These are phyloP conservation scores for Musa itinerans DNA, from an alignment of 176 grass and related monocot genomes.

Conservation along the genomic window DNA sequence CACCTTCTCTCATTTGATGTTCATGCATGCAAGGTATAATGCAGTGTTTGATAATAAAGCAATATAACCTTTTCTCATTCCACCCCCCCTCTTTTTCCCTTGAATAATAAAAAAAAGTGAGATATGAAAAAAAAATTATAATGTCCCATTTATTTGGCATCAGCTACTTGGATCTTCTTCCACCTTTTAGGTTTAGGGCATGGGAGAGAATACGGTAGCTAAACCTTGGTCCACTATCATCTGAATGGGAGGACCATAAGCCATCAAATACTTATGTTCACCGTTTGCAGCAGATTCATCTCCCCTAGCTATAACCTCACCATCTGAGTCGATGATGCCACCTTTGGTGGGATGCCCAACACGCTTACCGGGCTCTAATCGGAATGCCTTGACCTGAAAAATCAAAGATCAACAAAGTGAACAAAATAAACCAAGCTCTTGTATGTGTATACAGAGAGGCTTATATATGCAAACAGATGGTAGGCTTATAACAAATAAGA, in stretches of 20 bases:
- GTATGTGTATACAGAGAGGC: no score
- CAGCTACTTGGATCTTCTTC: no score
- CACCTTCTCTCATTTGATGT: no score
- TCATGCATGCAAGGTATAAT: no score
- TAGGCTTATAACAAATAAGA: no score
- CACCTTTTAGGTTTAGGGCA: background rate
- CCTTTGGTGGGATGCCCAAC: slow-evolving; percentile 44
- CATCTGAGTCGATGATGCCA: slow-evolving; percentile 82
- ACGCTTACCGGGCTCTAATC: slow-evolving; percentile 58
- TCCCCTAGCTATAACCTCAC: slow-evolving; percentile 72
- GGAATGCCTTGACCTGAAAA: slow-evolving; percentile 73
- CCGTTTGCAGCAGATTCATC: slow-evolving; percentile 21
- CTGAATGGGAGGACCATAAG: slow-evolving; percentile 62
- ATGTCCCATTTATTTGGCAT: no score
- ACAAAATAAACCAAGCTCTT: background rate
- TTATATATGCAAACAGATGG: no score
- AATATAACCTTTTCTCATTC: no score
- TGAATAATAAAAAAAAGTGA: no score
- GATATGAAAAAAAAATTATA: no score
- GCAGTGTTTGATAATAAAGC: no score
- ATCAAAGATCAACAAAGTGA: slow-evolving; percentile 6
- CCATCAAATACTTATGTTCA: slow-evolving; percentile 48
- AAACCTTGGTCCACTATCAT: slow-evolving; percentile 71
- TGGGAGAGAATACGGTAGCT: slow-evolving; percentile 80
- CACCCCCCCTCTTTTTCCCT: no score